Evolutionary conservation across 768 basidiomycete genomes (phyloP), one percentile per base, ranked within the genome.

Genomic region (Fistulinella prunicolor): DNA sequence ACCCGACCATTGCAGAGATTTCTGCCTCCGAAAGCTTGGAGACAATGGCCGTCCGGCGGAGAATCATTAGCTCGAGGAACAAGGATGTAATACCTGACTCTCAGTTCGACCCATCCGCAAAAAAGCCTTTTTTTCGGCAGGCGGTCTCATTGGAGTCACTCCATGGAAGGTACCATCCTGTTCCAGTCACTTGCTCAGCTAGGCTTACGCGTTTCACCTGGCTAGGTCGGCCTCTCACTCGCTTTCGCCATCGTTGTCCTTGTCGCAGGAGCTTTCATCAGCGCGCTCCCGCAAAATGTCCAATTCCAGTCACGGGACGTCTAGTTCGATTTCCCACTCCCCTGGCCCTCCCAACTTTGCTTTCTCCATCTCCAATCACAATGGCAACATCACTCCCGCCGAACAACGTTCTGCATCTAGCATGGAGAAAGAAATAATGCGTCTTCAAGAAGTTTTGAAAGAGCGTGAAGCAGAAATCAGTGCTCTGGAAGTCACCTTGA

Each of bases 251-350:
- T 94, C 93, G 68, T 82, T 85, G 76, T 95, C 94, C 78, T 84
- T 95, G 60, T 94, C 94, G 75, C 94, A 97, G 93, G 93, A 91
- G 79, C 80, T 92, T 56, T 92, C 85, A 58, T 92, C 85, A 75
- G 88, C 73, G 72, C 86, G 85, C 63, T 89, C 83, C 74, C 88
- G 87, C 79, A 86, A 86, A 73, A 74, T 77, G 60, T 91, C 89
- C 47, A 80, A 79, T 57, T 90, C 87, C 57, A 86, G 85, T 64
- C 78, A 85, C 68, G 80, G 78, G 60, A 85, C 83, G 52, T 80
- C 78, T 82, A 82, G 80, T 55, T 69, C 74, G 14, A 70, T 80
- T n/a, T 83, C 83, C 14, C 76, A 76, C 49, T 85, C 86, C 9
- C 77, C 81, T 50, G 69, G 73, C 29, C 70, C 71, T n/a, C 78